Conservation (phyloP, 1,139 yeast species). For the Candida buenavistaensis region DNA sequence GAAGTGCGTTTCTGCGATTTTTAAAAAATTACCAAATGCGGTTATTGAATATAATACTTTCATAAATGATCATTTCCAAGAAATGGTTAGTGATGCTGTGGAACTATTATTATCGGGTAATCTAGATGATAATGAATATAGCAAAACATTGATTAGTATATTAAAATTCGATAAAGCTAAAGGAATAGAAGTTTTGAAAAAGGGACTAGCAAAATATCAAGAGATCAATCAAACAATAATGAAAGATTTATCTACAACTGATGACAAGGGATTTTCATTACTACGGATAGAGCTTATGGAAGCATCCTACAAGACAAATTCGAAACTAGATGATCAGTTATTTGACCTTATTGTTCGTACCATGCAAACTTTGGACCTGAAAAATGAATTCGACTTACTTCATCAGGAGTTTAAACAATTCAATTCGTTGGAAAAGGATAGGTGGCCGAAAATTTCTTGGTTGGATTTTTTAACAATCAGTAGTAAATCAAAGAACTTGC, state of each 20-base stretch:
- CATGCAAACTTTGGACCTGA: conserved; percentile 15
- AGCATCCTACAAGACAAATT: conserved; percentile 19
- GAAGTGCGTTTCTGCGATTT: conserved; percentile 5
- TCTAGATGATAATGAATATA: conserved; percentile 12
- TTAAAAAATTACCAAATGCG: conserved; percentile 2
- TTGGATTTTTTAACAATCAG: conserved; percentile 31
- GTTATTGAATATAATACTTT: conserved; percentile 5
- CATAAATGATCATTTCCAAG: conserved; percentile 16
- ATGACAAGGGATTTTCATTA: conserved; percentile 25
- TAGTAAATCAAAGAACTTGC: conserved; percentile 28
- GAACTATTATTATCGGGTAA: conserved; percentile 7
- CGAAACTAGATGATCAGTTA: conserved; percentile 20
- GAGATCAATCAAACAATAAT: conserved; percentile 33
- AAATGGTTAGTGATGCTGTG: conserved; percentile 7
- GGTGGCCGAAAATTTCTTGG: conserved; percentile 44
- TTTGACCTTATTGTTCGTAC: conserved; percentile 11
- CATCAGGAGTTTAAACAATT: conserved; percentile 29
- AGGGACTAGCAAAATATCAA: conserved; percentile 26
- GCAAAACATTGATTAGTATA: conserved; percentile 26
- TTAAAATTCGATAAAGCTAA: conserved; percentile 27
- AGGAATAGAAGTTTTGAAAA: conserved; percentile 34
- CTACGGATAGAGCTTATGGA: conserved; percentile 41
- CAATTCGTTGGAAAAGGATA: conserved; percentile 27
- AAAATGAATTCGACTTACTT: conserved; percentile 27
- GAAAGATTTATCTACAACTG: conserved; percentile 27